phyloP scores from a whole-genome alignment of 768 basidiomycete genomes.

The Russula foetens region DNA sequence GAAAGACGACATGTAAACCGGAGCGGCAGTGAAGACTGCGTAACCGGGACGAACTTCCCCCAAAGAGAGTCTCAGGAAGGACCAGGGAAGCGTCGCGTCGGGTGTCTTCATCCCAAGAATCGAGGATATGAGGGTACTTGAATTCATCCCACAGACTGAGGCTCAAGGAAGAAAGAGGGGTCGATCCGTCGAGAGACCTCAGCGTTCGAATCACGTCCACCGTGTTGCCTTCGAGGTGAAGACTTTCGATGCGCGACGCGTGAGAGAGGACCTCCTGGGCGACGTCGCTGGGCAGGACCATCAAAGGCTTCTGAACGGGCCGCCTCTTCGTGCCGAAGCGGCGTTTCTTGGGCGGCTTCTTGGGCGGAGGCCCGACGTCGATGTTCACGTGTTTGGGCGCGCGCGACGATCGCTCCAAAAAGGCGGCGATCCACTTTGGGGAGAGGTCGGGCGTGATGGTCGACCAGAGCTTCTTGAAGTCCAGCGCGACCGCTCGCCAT shows the following conservation, averaged over 20 bases:
- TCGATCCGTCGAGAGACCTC: neutral
- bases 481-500: neutral
- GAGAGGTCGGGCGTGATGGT: neutral
- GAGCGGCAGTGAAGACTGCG: neutral
- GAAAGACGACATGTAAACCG: neutral
- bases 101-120: neutral
- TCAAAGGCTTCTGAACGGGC: neutral
- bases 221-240: conserved; percentile 1
- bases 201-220: neutral
- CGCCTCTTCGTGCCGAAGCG: neutral
- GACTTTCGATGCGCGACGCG: neutral
- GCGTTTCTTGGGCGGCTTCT: neutral
- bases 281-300: neutral
- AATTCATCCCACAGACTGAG: neutral
- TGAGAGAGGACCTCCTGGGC: neutral
- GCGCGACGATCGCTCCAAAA: neutral
- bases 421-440: neutral
- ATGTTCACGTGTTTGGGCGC: neutral
- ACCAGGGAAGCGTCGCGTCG: neutral
- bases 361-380: neutral
- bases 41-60: neutral
- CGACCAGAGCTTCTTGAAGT: conserved; percentile 1
- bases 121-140: neutral
- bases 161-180: neutral
- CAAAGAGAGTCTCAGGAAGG: neutral